Conservation (phyloP, 352 stramenopile genomes). For the Phytophthora meadii region DNA sequence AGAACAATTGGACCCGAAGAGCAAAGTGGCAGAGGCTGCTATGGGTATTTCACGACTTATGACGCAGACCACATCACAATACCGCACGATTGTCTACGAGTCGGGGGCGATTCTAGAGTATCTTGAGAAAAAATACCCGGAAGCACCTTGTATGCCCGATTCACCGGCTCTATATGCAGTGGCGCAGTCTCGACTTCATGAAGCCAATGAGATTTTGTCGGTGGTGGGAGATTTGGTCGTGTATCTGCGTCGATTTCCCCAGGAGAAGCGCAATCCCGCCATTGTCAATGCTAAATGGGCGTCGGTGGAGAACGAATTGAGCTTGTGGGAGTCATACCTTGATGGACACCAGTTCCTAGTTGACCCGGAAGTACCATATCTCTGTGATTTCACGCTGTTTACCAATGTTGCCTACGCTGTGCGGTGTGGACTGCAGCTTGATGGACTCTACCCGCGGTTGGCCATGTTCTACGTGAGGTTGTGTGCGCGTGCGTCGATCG, state of each 20-base stretch:
- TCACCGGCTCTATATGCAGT: conserved; percentile 63
- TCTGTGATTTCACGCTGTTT: conserved; percentile 87
- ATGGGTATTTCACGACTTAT: conserved; percentile 46
- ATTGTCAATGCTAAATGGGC: conserved; percentile 78
- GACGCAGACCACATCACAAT: conserved; percentile 37
- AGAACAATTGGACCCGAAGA: conserved; percentile 11
- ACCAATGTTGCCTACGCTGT: conserved; percentile 89
- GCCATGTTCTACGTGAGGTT: conserved; percentile 84
- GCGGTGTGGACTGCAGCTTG: conserved; percentile 83
- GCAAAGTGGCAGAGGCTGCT: conserved; percentile 40
- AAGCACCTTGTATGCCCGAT: conserved; percentile 54
- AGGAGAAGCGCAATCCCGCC: conserved; percentile 59
- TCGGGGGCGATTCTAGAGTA: conserved; percentile 84
- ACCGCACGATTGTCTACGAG: conserved; percentile 77
- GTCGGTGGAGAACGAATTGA: conserved; percentile 71
- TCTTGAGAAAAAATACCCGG: conserved; percentile 72
- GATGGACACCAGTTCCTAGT: conserved; percentile 70
- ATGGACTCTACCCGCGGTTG: conserved; percentile 79
- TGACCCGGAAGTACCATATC: conserved; percentile 62
- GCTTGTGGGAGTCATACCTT: conserved; percentile 82
- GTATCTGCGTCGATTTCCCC: conserved; percentile 77
- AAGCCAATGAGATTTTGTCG: conserved; percentile 87
- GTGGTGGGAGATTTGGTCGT: conserved; percentile 84
- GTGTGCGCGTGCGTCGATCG: conserved; percentile 71
- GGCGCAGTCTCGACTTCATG: conserved; percentile 79